A percentile compares a stretch with the other conserved stretches of the same genome.
These are phyloP conservation scores for Kodamaea arcana DNA, from an alignment of 1,139 yeast species.

Conservation along the genomic window DNA sequence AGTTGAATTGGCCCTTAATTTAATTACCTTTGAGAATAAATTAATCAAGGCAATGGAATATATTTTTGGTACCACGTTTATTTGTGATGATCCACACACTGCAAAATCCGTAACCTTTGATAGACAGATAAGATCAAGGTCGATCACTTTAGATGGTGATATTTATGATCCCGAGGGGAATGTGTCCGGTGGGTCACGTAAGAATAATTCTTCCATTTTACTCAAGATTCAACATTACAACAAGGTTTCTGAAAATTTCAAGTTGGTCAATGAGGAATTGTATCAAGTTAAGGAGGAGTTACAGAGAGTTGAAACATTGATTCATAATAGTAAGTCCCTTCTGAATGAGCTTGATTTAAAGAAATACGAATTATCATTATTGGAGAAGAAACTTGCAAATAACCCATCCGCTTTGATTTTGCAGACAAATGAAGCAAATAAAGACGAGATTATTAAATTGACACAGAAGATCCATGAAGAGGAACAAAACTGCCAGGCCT, in stretches of 20 bases:
- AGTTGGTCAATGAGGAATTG: slow-evolving; percentile 37
- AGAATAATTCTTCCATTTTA: slow-evolving; percentile 54
- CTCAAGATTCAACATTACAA: slow-evolving; percentile 68
- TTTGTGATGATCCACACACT: slow-evolving; percentile 82
- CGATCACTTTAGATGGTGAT: slow-evolving; percentile 94
- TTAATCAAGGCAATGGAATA: slow-evolving; percentile 83
- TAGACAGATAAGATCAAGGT: slow-evolving; percentile 71
- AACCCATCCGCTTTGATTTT: slow-evolving; percentile 59
- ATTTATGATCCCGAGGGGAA: slow-evolving; percentile 95
- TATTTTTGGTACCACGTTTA: slow-evolving; percentile 82
- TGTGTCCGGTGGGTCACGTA: slow-evolving; percentile 90
- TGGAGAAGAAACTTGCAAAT: slow-evolving; percentile 56
- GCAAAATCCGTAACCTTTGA: slow-evolving; percentile 87
- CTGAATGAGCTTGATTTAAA: slow-evolving; percentile 65
- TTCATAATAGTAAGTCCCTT: slow-evolving; percentile 51
- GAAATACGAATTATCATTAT: slow-evolving; percentile 62
- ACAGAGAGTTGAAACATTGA: slow-evolving; percentile 40
- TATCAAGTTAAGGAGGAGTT: slow-evolving; percentile 39
- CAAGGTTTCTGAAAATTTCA: slow-evolving; percentile 39
- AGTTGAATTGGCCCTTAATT: slow-evolving; percentile 81
- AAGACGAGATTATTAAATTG: slow-evolving; percentile 47
- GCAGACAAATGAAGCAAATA: slow-evolving; percentile 46
- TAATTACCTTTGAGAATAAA: slow-evolving; percentile 70
- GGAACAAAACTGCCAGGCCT: slow-evolving; percentile 20
- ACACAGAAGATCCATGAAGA: slow-evolving; percentile 34